Conservation (phyloP, 495 filamentous ascomycete genomes). For the Podospora fimiseda region DNA sequence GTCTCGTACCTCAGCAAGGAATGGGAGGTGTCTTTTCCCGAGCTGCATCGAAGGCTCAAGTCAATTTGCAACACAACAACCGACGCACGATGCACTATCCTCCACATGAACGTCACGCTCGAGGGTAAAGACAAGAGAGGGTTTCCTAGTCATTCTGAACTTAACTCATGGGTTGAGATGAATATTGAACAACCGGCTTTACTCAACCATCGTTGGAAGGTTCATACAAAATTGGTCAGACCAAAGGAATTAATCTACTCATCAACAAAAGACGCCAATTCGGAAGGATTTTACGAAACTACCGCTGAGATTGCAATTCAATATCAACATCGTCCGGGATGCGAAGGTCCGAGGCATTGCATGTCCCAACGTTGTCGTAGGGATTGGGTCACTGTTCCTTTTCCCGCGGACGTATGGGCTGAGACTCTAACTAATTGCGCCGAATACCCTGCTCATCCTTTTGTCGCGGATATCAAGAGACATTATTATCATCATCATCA, state of each 20-base stretch:
- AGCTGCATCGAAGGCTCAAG: conserved; percentile 36
- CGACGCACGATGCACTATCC: conserved; percentile 42
- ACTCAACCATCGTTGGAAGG: conserved; percentile 43
- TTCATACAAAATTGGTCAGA: conserved; percentile 41
- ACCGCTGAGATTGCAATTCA: conserved; percentile 28
- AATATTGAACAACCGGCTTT: conserved; percentile 38
- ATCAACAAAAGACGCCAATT: conserved; percentile 24
- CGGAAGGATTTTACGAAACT: conserved; percentile 26
- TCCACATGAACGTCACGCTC: conserved; percentile 46
- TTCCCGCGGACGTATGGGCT: conserved; percentile 45
- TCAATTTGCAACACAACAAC: conserved; percentile 22
- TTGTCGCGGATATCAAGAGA: conserved; percentile 10
- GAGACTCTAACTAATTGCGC: conserved; percentile 40
- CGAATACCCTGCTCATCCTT: conserved; percentile 34
- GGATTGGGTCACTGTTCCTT: conserved; percentile 37
- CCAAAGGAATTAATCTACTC: conserved; percentile 38
- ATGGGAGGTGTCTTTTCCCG: conserved; percentile 39
- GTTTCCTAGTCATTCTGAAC: conserved; percentile 41
- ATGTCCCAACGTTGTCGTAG: conserved; percentile 19
- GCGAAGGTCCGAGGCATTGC: conserved; percentile 29
- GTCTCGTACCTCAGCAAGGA: conserved; percentile 33
- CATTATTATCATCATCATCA: background rate
- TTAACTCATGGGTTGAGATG: conserved; percentile 45
- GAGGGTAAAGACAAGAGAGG: conserved; percentile 38
- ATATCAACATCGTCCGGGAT: conserved; percentile 35